Evolutionary conservation across 2,329 filamentous ascomycete genomes (phyloP).

Genomic region (Botrytis elliptica): DNA sequence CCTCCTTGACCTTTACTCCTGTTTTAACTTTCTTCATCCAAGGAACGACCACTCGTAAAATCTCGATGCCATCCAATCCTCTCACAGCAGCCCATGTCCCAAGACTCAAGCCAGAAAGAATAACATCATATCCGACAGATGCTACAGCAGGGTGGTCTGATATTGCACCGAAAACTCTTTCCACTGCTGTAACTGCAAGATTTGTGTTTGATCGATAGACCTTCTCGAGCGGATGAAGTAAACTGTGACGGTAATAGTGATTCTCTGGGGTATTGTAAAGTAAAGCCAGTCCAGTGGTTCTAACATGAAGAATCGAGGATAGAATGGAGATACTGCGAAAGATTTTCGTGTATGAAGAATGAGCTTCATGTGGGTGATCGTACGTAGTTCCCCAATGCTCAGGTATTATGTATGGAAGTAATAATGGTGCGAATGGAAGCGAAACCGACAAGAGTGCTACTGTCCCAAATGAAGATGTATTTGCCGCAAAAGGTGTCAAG

Average conservation of each 20-base stretch:
- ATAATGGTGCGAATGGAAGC: conserved; percentile 48
- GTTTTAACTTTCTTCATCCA: conserved; percentile 28
- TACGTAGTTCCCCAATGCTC: conserved; percentile 49
- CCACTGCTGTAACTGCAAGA: conserved; percentile 47
- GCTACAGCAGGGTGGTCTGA: conserved; percentile 58
- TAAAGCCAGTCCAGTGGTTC: conserved; percentile 46
- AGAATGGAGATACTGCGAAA: conserved; percentile 49
- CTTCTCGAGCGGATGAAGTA: conserved; percentile 47
- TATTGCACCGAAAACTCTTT: conserved; percentile 50
- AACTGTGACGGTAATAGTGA: conserved; percentile 50
- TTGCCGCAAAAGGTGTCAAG: conserved; percentile 44
- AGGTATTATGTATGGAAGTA: conserved; percentile 50
- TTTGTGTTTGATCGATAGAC: conserved; percentile 47
- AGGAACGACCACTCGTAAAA: conserved; percentile 45
- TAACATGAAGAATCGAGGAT: conserved; percentile 48
- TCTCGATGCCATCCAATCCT: conserved; percentile 49
- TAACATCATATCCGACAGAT: conserved; percentile 56
- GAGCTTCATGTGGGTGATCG: conserved; percentile 41
- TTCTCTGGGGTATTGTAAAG: conserved; percentile 49
- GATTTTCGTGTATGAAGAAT: conserved; percentile 45
- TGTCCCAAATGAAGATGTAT: conserved; percentile 44
- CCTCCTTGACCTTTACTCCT: background rate
- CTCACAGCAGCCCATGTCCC: conserved; percentile 57
- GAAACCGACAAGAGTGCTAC: conserved; percentile 40
- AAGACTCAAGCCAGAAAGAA: conserved; percentile 54